Evolutionary conservation across 208 protist species (phyloP).

Genomic region (Trichomonas vaginalis): DNA sequence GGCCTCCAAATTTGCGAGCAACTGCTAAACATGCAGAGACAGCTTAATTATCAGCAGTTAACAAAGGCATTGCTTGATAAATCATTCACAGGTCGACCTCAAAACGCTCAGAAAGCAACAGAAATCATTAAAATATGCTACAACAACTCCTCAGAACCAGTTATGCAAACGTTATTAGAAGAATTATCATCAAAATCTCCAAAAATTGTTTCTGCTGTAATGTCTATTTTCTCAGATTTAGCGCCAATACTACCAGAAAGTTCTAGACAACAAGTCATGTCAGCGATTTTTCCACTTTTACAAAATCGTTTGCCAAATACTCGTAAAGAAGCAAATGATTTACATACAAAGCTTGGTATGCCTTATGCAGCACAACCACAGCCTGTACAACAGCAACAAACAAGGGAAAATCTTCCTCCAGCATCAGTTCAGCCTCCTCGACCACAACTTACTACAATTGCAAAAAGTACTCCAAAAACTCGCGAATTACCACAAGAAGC

Average conservation of each 20-base stretch:
- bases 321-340: neutral
- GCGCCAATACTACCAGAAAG: neutral
- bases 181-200: neutral
- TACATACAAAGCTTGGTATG: neutral
- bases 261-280: neutral
- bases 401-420: neutral
- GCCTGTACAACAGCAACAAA: neutral
- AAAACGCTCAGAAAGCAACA: neutral
- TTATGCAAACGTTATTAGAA: neutral
- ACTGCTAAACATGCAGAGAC: neutral
- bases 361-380: neutral
- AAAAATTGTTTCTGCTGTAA: neutral
- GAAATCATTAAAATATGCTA: neutral
- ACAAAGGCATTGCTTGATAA: neutral
- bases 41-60: neutral
- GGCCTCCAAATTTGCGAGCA: neutral
- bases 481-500: neutral
- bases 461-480: neutral
- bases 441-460: neutral
- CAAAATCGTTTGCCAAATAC: neutral
- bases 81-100: neutral
- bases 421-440: neutral
- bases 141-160: neutral
- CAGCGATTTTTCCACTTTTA: neutral
- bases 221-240: neutral